A percentile compares a stretch with the other conserved stretches of the same genome.
Conservation (phyloP, 2,329 filamentous ascomycete genomes). For the Zopfia rhizophila region DNA sequence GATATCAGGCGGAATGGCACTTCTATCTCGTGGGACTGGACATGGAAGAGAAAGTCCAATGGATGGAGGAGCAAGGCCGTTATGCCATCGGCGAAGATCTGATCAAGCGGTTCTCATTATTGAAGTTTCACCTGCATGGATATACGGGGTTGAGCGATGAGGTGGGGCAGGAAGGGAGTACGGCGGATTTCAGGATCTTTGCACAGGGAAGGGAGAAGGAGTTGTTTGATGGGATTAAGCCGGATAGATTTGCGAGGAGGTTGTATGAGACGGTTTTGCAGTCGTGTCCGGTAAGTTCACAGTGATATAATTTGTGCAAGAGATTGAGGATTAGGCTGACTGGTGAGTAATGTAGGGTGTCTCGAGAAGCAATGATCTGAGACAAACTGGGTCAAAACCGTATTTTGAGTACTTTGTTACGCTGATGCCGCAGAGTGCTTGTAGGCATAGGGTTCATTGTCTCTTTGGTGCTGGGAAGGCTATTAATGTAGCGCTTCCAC, state of each 20-base stretch:
- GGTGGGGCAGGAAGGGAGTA: conserved; percentile 38
- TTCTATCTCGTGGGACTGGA: conserved; percentile 60
- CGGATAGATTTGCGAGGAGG: conserved; percentile 25
- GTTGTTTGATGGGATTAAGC: conserved; percentile 21
- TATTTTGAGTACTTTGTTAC: conserved; percentile 33
- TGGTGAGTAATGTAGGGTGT: conserved; percentile 19
- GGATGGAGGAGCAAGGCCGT: conserved; percentile 29
- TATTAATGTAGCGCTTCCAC: conserved; percentile 20
- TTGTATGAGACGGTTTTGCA: conserved; percentile 30
- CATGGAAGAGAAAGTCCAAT: conserved; percentile 53
- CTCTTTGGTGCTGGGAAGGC: conserved; percentile 10
- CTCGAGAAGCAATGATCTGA: conserved; percentile 24
- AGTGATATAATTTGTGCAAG: background rate
- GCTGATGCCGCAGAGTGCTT: conserved; percentile 26
- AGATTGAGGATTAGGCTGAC: background rate
- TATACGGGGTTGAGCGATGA: conserved; percentile 27
- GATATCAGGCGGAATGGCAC: conserved; percentile 47
- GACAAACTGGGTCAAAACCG: conserved; percentile 26
- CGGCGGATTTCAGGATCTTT: conserved; percentile 42
- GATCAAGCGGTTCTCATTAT: conserved; percentile 29
- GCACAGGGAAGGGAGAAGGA: conserved; percentile 23
- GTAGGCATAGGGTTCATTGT: conserved; percentile 26
- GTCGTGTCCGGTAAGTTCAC: conserved; percentile 22
- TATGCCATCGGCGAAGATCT: conserved; percentile 31
- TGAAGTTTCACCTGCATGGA: conserved; percentile 40